Conservation (phyloP, 192 early-diverging fungal species). For the Rhizophlyctis rosea region DNA sequence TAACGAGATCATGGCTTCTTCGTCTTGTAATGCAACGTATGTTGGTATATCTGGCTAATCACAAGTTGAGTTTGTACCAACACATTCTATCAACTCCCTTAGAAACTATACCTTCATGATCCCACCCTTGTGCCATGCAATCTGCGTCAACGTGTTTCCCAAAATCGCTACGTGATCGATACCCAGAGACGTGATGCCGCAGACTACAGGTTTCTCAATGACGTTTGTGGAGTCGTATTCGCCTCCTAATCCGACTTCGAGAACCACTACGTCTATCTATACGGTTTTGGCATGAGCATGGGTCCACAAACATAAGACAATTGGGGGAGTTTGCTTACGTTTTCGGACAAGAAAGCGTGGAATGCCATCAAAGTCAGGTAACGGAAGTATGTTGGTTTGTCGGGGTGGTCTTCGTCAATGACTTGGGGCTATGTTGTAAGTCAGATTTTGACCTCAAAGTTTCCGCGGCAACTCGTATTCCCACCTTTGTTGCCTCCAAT, state of each 20-base stretch:
- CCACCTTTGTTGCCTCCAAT: constrained; percentile 48
- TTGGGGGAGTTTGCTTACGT: constrained; percentile 29
- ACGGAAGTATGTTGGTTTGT: constrained; percentile 81
- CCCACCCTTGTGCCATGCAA: constrained; percentile 78
- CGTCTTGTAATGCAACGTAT: constrained; percentile 68
- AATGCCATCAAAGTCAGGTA: constrained; percentile 88
- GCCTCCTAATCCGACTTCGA: constrained; percentile 87
- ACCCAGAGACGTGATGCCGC: constrained; percentile 72
- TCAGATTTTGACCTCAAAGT: neutral
- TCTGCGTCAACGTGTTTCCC: constrained; percentile 67
- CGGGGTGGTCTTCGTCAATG: constrained; percentile 6
- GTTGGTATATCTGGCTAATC: constrained; percentile 59
- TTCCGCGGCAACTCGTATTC: neutral
- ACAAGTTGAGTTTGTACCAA: constrained; percentile 7
- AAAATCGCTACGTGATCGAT: constrained; percentile 71
- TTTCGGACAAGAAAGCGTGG: constrained; percentile 79
- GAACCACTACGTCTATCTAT: constrained; percentile 64
- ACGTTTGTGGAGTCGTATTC: constrained; percentile 86
- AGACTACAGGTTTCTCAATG: constrained; percentile 50
- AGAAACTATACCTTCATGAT: constrained; percentile 59
- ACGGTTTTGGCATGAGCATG: neutral
- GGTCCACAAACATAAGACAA: neutral
- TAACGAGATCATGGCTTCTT: constrained; percentile 66
- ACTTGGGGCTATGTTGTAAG: neutral
- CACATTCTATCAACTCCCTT: neutral